phyloP scores from a whole-genome alignment of 768 basidiomycete species.

The Suillus variegatus region DNA sequence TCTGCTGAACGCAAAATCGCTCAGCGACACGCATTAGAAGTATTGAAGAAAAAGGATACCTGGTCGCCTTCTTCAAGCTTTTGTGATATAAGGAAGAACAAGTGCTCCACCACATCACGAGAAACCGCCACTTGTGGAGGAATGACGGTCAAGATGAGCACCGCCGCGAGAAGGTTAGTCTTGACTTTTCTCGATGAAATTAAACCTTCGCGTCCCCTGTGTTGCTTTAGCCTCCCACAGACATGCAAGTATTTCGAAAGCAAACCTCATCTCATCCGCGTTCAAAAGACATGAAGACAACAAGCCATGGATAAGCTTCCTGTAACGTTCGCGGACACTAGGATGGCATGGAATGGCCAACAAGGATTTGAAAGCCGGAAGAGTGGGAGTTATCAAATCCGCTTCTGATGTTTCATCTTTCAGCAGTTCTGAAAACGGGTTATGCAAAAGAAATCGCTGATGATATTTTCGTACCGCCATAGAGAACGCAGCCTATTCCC shows the following conservation, averaged over 20 bases:
- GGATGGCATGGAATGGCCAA: constrained; percentile 50
- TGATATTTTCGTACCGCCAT: constrained; percentile 52
- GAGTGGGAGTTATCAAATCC: constrained; percentile 77
- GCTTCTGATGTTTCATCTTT: constrained; percentile 82
- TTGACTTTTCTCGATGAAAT: constrained; percentile 84
- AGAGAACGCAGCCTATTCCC: constrained; percentile 76
- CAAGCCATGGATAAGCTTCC: constrained; percentile 70
- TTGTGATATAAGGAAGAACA: constrained; percentile 82
- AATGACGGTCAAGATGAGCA: constrained; percentile 81
- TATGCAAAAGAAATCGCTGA: constrained; percentile 8
- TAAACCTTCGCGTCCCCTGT: constrained; percentile 76
- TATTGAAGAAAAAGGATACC: constrained; percentile 39
- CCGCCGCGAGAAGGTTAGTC: constrained; percentile 84
- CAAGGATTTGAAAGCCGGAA: constrained; percentile 78
- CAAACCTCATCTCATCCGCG: constrained; percentile 90
- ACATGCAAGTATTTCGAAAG: constrained; percentile 9
- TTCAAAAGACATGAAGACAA: constrained; percentile 85
- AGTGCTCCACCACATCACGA: constrained; percentile 75
- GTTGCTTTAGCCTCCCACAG: constrained; percentile 12
- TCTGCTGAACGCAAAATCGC: constrained; percentile 52
- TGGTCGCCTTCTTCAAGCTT: constrained; percentile 72
- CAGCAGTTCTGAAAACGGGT: constrained; percentile 59
- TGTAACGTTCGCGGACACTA: constrained; percentile 53
- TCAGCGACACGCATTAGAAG: not conserved
- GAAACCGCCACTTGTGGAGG: constrained; percentile 69